phyloP scores from a whole-genome alignment of 768 basidiomycete species.

The Suillus lakei region DNA sequence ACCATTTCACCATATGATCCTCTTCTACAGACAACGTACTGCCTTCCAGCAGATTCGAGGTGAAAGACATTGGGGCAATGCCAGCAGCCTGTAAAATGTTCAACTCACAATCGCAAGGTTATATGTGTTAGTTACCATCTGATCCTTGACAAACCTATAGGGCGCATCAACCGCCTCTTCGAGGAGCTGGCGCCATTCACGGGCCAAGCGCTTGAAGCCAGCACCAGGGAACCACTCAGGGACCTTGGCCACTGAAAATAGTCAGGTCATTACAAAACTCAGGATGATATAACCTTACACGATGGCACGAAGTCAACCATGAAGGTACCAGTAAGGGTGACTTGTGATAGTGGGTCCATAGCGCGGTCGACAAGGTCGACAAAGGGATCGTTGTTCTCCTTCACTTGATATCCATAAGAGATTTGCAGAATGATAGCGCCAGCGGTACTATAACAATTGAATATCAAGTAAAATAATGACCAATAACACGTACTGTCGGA shows the following conservation, averaged over 20 bases:
- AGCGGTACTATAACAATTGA: conserved; percentile 44
- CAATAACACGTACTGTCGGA: too few species aligned
- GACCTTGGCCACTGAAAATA: conserved; percentile 42
- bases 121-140: conserved; percentile 48
- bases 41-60: conserved; percentile 58
- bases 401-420: conserved; percentile 60
- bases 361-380: conserved; percentile 55
- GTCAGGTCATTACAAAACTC: not conserved
- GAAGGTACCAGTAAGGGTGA: conserved; percentile 50
- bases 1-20: conserved; percentile 67
- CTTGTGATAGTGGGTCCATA: conserved; percentile 53
- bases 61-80: conserved; percentile 52
- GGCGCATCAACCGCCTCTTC: conserved; percentile 60
- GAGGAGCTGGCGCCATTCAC: conserved; percentile 55
- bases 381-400: conserved; percentile 54
- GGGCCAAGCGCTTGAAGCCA: conserved; percentile 56
- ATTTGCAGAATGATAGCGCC: conserved; percentile 58
- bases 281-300: conserved; percentile 21
- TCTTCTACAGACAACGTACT: conserved; percentile 56
- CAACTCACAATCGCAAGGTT: not conserved
- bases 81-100: conserved; percentile 54
- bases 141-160: conserved; percentile 61
- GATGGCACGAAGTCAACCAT: conserved; percentile 58
- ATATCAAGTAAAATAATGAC: too few species aligned
- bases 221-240: conserved; percentile 65